Percentiles rank a stretch among this genome's conserved stretches.
Evolutionary conservation across 306 rosid genomes (phyloP).

Genomic region (Trifolium dubium): DNA sequence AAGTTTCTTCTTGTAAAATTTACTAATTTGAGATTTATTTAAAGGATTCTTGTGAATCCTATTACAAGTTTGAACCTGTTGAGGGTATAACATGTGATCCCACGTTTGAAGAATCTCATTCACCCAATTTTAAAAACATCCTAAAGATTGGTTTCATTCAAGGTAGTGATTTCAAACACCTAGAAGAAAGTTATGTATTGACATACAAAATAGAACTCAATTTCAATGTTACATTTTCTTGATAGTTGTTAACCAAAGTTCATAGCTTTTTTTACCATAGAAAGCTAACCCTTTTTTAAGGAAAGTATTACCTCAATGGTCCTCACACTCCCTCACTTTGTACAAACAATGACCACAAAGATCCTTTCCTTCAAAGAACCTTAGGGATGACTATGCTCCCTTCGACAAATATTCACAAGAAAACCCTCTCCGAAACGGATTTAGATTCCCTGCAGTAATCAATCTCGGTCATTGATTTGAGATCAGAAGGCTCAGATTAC

Average conservation of each 20-base stretch:
- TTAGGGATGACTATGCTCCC: slow-evolving; percentile 34
- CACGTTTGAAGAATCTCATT: neutral
- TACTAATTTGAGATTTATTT: too few species aligned
- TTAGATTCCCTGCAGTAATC: neutral
- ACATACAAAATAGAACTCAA: slow-evolving; percentile 34
- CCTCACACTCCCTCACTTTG: slow-evolving; percentile 38
- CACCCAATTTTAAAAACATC: slow-evolving; percentile 1
- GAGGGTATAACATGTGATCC: too few species aligned
- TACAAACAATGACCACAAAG: slow-evolving; percentile 37
- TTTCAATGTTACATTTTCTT: slow-evolving; percentile 40
- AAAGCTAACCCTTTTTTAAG: slow-evolving; percentile 41
- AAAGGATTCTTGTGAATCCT: neutral
- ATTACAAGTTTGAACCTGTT: neutral
- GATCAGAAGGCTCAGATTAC: neutral
- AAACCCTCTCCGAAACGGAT: slow-evolving; percentile 35
- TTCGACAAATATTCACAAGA: slow-evolving; percentile 15
- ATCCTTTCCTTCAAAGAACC: slow-evolving; percentile 36
- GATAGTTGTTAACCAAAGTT: slow-evolving; percentile 37
- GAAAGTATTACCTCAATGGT: slow-evolving; percentile 34
- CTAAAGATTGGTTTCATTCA: slow-evolving; percentile 18
- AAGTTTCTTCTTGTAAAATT: too few species aligned
- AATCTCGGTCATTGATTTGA: neutral
- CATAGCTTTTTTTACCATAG: slow-evolving; percentile 30
- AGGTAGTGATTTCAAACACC: slow-evolving; percentile 37
- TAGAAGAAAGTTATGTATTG: slow-evolving; percentile 2